phyloP scores from a whole-genome alignment of 1,139 yeast genomes.

The Pichia sp. region DNA sequence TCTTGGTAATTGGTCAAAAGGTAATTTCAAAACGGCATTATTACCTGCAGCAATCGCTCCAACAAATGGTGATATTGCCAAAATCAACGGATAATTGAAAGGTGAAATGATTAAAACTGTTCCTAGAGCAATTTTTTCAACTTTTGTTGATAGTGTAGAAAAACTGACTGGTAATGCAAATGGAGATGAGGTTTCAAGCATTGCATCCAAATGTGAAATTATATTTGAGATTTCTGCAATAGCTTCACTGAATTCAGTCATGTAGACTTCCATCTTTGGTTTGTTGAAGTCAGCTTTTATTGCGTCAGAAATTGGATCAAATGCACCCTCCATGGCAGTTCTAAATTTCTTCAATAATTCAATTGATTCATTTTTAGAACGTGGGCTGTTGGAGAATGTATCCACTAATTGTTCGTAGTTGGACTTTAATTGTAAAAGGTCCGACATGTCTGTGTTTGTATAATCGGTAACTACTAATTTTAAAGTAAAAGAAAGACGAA shows the following conservation, averaged over 20 bases:
- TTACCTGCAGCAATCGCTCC: slow-evolving; percentile 92
- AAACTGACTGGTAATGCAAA: slow-evolving; percentile 46
- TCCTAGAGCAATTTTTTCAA: slow-evolving; percentile 75
- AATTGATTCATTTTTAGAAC: slow-evolving; percentile 13
- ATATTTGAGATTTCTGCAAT: slow-evolving; percentile 58
- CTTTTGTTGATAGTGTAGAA: slow-evolving; percentile 45
- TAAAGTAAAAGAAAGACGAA: too few species aligned
- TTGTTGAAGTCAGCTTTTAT: slow-evolving; percentile 67
- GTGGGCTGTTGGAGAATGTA: slow-evolving; percentile 9
- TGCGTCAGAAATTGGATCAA: slow-evolving; percentile 55
- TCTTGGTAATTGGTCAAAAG: slow-evolving; percentile 71
- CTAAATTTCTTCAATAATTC: slow-evolving; percentile 57
- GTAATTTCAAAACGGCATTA: slow-evolving; percentile 69
- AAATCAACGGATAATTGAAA: slow-evolving; percentile 78
- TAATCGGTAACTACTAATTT: too few species aligned
- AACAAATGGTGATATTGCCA: slow-evolving; percentile 65
- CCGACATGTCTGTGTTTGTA: background rate
- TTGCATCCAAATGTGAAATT: slow-evolving; percentile 56
- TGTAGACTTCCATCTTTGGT: slow-evolving; percentile 55
- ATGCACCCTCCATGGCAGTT: slow-evolving; percentile 62
- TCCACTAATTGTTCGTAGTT: background rate
- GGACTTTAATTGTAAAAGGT: background rate
- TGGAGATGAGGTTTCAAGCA: slow-evolving; percentile 58
- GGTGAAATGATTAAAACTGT: slow-evolving; percentile 76
- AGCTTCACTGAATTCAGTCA: slow-evolving; percentile 53